These are phyloP conservation scores for Yamadazyma oceani DNA, from an alignment of 1,139 yeast genomes.

Conservation along the genomic window DNA sequence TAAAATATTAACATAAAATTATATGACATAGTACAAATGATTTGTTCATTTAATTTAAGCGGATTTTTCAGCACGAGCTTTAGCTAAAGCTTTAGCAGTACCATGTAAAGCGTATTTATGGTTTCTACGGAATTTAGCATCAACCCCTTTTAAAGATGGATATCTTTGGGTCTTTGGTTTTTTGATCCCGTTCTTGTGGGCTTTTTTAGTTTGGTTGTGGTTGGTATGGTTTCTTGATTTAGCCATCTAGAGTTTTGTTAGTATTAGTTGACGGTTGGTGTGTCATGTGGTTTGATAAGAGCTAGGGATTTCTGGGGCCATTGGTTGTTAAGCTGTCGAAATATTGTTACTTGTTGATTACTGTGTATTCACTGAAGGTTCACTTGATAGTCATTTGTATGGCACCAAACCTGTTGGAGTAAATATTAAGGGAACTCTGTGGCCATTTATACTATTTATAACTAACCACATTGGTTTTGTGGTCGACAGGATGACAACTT, in stretches of 20 bases:
- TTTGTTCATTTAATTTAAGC: slow-evolving; percentile 19
- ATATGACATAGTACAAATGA: slow-evolving; percentile 12
- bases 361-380: too few relatives aligned
- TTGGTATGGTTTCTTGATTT: slow-evolving; percentile 99
- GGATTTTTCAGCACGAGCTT: slow-evolving; percentile 55
- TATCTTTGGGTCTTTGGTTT: slow-evolving; percentile 97
- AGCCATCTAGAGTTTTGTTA: slow-evolving; percentile 55
- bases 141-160: slow-evolving; percentile 98
- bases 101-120: slow-evolving; percentile 99
- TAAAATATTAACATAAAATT: slow-evolving; percentile 13
- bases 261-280: too few relatives aligned
- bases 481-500: too few relatives aligned
- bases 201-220: slow-evolving; percentile 99
- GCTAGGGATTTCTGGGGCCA: too few relatives aligned
- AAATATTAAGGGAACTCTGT: too few relatives aligned
- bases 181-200: slow-evolving; percentile 99
- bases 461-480: too few relatives aligned
- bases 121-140: slow-evolving; percentile 99
- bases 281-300: too few relatives aligned
- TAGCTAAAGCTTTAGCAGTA: slow-evolving; percentile 91
- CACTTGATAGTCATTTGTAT: too few relatives aligned
- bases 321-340: too few relatives aligned
- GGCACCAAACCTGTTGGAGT: too few relatives aligned
- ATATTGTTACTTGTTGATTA: too few relatives aligned
- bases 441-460: too few relatives aligned